Percentiles rank a stretch among this genome's conserved stretches.
Evolutionary conservation across 164 flowering plant species (phyloP).

Genomic region (Annona squamosa): DNA sequence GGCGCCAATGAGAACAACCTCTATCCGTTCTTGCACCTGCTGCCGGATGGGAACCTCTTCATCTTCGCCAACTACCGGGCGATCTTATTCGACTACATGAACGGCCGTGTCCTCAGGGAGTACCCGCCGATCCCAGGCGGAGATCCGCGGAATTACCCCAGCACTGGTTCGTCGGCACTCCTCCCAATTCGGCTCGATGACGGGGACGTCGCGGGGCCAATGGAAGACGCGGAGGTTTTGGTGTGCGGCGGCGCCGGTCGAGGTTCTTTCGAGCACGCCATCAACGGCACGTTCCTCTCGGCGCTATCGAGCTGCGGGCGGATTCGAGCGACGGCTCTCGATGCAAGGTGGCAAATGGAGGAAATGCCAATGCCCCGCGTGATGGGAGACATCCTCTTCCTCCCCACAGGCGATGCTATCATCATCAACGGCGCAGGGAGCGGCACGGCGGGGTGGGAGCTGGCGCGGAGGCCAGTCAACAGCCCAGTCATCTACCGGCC

Average conservation of each 20-base stretch:
- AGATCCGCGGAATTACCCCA: conserved; percentile 58
- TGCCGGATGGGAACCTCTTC: conserved; percentile 72
- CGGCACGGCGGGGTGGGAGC: conserved; percentile 88
- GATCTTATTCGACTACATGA: conserved; percentile 41
- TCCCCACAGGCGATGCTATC: conserved; percentile 66
- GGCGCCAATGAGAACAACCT: conserved; percentile 68
- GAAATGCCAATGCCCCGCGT: conserved; percentile 70
- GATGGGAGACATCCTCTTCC: conserved; percentile 67
- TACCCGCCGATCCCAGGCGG: conserved; percentile 58
- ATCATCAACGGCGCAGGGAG: conserved; percentile 63
- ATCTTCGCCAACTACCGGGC: conserved; percentile 70
- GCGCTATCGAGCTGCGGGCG: conserved; percentile 71
- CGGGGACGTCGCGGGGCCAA: conserved; percentile 13
- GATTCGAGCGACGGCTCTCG: conserved; percentile 38
- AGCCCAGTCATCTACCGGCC: conserved; percentile 57
- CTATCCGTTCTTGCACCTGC: conserved; percentile 75
- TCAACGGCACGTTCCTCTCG: conserved; percentile 17
- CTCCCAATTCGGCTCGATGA: conserved; percentile 40
- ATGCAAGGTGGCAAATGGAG: conserved; percentile 69
- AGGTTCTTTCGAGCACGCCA: conserved; percentile 33
- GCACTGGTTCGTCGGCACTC: conserved; percentile 75
- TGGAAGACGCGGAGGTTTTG: conserved; percentile 40
- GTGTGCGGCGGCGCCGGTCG: conserved; percentile 73
- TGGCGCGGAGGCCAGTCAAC: conserved; percentile 40
- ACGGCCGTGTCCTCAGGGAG: conserved; percentile 32